These are phyloP conservation scores for Emergomyces africanus DNA, from an alignment of 2,329 filamentous ascomycete genomes.

Conservation along the genomic window DNA sequence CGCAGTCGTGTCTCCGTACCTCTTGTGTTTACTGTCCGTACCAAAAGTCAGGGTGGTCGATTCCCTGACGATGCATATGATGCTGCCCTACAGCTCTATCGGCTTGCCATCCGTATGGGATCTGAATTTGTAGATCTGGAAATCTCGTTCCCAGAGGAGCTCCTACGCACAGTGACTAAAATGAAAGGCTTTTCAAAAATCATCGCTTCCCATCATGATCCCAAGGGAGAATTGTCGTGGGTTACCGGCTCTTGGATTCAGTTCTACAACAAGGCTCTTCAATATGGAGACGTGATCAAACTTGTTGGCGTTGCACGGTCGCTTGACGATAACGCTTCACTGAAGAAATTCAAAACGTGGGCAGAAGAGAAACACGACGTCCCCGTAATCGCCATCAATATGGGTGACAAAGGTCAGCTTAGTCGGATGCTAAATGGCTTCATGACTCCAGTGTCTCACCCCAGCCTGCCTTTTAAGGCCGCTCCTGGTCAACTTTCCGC, in stretches of 20 bases:
- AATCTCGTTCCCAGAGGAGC: slow-evolving; percentile 66
- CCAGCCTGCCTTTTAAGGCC: slow-evolving; percentile 77
- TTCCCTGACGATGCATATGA: slow-evolving; percentile 67
- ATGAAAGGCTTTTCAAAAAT: slow-evolving; percentile 64
- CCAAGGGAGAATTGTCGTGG: slow-evolving; percentile 68
- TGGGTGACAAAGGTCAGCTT: slow-evolving; percentile 77
- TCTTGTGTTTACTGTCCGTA: slow-evolving; percentile 86
- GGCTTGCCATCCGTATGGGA: slow-evolving; percentile 65
- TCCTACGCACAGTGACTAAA: slow-evolving; percentile 56
- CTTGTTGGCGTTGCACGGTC: slow-evolving; percentile 68
- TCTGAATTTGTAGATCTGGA: slow-evolving; percentile 91
- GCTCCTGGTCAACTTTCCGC: slow-evolving; percentile 90
- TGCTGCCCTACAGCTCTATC: slow-evolving; percentile 63
- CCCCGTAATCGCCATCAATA: slow-evolving; percentile 92
- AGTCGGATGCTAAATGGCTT: slow-evolving; percentile 85
- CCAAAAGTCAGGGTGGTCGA: slow-evolving; percentile 69
- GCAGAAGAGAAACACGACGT: slow-evolving; percentile 60
- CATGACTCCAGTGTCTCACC: slow-evolving; percentile 89
- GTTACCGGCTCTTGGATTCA: slow-evolving; percentile 83
- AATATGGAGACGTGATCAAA: slow-evolving; percentile 89
- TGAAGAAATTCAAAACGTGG: slow-evolving; percentile 67
- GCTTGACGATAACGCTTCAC: slow-evolving; percentile 74
- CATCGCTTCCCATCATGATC: slow-evolving; percentile 94
- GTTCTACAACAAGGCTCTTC: slow-evolving; percentile 78
- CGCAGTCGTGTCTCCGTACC: slow-evolving; percentile 61